Percentiles rank a stretch among this genome's conserved stretches.
Evolutionary conservation across 192 early-diverging fungal species (phyloP).

Genomic region (Chytriomyces confervae): DNA sequence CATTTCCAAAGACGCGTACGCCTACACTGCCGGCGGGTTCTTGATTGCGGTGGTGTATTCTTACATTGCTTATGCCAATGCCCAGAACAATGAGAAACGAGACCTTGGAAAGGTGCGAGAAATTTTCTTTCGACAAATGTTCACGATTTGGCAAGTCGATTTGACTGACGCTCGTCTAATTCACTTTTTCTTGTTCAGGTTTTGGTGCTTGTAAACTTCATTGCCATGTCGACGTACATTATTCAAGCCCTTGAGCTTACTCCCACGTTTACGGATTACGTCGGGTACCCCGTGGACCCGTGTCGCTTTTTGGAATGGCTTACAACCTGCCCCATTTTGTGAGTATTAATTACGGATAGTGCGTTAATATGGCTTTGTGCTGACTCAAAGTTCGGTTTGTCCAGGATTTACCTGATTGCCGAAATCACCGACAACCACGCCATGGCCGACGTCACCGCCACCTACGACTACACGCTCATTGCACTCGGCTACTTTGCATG

Average conservation of each 20-base stretch:
- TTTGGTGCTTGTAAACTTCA: not conserved
- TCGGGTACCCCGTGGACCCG: not conserved
- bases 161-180: too few relatives aligned
- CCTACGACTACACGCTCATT: constrained; percentile 35
- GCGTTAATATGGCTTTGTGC: not conserved
- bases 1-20: constrained; percentile 31
- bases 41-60: constrained; percentile 32
- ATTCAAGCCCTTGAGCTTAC: not conserved
- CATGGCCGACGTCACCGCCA: not conserved
- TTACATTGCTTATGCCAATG: constrained; percentile 32
- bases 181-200: not conserved
- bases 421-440: constrained; percentile 32
- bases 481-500: constrained; percentile 33
- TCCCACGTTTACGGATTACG: not conserved
- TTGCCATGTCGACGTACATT: not conserved
- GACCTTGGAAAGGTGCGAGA: constrained; percentile 23
- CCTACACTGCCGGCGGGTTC: constrained; percentile 36
- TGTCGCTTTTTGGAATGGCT: not conserved
- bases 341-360: too few relatives aligned
- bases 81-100: constrained; percentile 32
- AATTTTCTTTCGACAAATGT: not conserved
- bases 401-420: not conserved
- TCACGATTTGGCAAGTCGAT: not conserved
- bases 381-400: not conserved
- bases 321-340: not conserved